A percentile compares a stretch with the other conserved stretches of the same genome.
These are phyloP conservation scores for Astrephomene gubernaculifera DNA, from an alignment of 139 green algal species.

Conservation along the genomic window DNA sequence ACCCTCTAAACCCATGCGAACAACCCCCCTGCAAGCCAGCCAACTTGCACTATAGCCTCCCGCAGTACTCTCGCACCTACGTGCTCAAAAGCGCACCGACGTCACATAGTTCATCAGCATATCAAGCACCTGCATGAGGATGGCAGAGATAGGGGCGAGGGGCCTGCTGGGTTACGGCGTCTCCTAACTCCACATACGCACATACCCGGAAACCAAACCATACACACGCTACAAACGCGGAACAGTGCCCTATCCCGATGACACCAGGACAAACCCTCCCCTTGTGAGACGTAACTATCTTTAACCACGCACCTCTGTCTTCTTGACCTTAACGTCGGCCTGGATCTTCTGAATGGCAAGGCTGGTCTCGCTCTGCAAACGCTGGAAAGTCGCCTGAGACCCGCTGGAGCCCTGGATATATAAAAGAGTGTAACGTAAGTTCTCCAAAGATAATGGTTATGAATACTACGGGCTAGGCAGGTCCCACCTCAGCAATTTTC, in stretches of 20 bases:
- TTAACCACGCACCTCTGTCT: slow-evolving; percentile 54
- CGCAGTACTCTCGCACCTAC: too few relatives aligned
- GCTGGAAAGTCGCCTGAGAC: slow-evolving; percentile 55
- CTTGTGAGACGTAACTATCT: not conserved
- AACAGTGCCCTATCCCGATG: not conserved
- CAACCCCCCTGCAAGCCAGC: too few relatives aligned
- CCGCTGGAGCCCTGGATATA: slow-evolving; percentile 56
- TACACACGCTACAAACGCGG: not conserved
- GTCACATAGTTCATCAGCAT: slow-evolving; percentile 55
- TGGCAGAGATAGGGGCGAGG: not conserved
- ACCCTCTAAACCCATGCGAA: too few relatives aligned
- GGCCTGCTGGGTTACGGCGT: not conserved
- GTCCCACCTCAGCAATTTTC: slow-evolving; percentile 67
- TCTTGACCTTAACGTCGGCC: slow-evolving; percentile 64
- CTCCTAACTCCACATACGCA: not conserved
- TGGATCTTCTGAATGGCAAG: slow-evolving; percentile 60
- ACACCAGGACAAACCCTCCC: not conserved
- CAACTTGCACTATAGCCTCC: too few relatives aligned
- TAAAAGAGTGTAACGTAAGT: too few relatives aligned
- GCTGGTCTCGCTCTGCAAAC: slow-evolving; percentile 63
- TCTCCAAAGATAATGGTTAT: too few relatives aligned
- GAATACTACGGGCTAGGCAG: too few relatives aligned
- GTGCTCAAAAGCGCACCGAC: slow-evolving; percentile 38
- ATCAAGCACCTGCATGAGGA: slow-evolving; percentile 53
- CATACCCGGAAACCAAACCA: not conserved